Conservation (phyloP, 208 protist genomes). For the Naegleria lovaniensis region DNA sequence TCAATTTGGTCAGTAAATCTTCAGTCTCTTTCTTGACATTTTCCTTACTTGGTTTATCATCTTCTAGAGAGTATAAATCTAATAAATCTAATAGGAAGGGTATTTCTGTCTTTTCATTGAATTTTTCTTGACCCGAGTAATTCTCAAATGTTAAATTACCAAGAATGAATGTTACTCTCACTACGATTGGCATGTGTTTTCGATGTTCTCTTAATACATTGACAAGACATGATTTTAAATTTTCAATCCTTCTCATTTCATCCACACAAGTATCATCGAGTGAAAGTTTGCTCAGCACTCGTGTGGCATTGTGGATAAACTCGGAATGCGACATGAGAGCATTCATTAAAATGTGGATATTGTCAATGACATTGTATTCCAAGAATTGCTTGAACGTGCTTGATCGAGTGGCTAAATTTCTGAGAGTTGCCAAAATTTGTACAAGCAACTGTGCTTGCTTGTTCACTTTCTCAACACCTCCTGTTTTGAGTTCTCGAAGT, state of each 20-base stretch:
- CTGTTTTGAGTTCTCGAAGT: neutral
- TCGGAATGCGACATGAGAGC: neutral
- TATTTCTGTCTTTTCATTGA: neutral
- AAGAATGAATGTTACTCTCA: neutral
- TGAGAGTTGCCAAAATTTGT: neutral
- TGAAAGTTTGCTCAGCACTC: neutral
- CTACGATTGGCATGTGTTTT: neutral
- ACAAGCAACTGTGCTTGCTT: constrained; percentile 7
- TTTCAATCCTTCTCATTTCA: neutral
- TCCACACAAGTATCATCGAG: neutral
- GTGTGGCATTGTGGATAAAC: neutral
- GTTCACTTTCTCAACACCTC: neutral
- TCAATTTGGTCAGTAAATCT: constrained; percentile 8
- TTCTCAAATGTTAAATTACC: neutral
- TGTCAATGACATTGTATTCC: constrained; percentile 2
- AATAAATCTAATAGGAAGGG: neutral
- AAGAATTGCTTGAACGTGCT: neutral
- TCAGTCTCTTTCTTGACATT: neutral
- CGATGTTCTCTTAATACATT: neutral
- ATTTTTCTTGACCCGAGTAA: neutral
- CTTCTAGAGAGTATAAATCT: neutral
- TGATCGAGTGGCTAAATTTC: neutral
- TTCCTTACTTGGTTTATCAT: neutral
- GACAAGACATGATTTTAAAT: neutral
- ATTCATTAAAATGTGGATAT: constrained; percentile 8